phyloP scores from a whole-genome alignment of 2,329 filamentous ascomycete species.

The Bisporella sp. region DNA sequence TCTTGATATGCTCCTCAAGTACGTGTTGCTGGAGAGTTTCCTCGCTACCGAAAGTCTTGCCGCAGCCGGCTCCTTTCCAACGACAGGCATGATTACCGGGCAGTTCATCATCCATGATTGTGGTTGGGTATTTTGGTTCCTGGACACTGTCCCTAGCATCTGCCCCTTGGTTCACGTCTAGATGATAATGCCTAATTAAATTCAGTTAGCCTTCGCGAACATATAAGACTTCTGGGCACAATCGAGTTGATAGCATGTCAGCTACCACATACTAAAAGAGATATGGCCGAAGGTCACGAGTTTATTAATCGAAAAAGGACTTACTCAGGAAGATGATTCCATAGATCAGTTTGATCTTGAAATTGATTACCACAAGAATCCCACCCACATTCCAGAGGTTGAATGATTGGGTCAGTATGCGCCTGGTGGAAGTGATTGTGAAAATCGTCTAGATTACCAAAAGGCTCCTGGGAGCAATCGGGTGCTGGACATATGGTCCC shows the following conservation, averaged over 20 bases:
- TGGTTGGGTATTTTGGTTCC: background rate
- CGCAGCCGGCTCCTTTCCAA: constrained; percentile 18
- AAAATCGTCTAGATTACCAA: constrained; percentile 18
- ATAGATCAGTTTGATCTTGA: constrained; percentile 17
- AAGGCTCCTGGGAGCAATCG: constrained; percentile 15
- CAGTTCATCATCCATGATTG: background rate
- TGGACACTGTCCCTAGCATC: background rate
- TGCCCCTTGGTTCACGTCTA: too few relatives aligned
- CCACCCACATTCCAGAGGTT: constrained; percentile 19
- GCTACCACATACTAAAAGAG: too few relatives aligned
- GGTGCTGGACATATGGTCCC: constrained; percentile 21
- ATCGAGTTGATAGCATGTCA: too few relatives aligned
- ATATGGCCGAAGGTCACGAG: too few relatives aligned
- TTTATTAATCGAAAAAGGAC: too few relatives aligned
- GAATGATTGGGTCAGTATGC: constrained; percentile 22
- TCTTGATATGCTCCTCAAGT: constrained; percentile 41
- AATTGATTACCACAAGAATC: constrained; percentile 19
- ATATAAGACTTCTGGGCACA: too few relatives aligned
- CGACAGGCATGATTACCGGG: constrained; percentile 15
- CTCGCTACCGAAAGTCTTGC: constrained; percentile 20
- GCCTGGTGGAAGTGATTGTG: constrained; percentile 24
- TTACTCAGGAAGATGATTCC: constrained; percentile 16
- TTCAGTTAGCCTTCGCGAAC: too few relatives aligned
- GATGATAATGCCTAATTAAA: too few relatives aligned
- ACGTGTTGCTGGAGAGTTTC: constrained; percentile 50